These are phyloP conservation scores for Prillingera fragicola DNA, from an alignment of 1,284 basidiomycete genomes.

Conservation along the genomic window DNA sequence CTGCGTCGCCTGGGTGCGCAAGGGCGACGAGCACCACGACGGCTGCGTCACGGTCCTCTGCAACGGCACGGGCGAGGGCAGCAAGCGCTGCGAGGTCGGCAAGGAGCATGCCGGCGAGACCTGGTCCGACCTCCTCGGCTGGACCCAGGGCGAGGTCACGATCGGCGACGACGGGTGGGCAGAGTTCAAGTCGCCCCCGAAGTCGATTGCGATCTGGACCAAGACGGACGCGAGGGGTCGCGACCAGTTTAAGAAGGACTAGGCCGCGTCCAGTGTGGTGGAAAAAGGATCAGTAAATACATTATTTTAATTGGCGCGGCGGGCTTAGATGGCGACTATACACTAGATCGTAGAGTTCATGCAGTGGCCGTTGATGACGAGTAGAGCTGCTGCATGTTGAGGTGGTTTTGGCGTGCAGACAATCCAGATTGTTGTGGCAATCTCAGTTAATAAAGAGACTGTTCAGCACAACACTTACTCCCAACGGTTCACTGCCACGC, in stretches of 20 bases:
- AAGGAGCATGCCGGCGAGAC: slow-evolving; percentile 54
- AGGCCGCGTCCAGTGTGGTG: too few species aligned
- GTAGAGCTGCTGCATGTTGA: too few species aligned
- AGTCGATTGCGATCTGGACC: slow-evolving; percentile 53
- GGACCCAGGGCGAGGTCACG: slow-evolving; percentile 53
- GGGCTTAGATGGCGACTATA: too few species aligned
- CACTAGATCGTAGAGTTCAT: too few species aligned
- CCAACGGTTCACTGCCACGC: too few species aligned
- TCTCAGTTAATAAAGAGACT: too few species aligned
- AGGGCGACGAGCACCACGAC: slow-evolving; percentile 52
- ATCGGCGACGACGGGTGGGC: slow-evolving; percentile 57
- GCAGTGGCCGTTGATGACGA: too few species aligned
- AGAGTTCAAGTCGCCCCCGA: slow-evolving; percentile 51
- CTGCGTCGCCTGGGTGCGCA: slow-evolving; percentile 53
- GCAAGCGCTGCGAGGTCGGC: slow-evolving; percentile 53
- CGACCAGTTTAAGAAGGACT: slow-evolving; percentile 48
- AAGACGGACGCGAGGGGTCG: slow-evolving; percentile 51
- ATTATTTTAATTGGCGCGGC: too few species aligned
- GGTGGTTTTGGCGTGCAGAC: too few species aligned
- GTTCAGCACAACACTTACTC: too few species aligned
- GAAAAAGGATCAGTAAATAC: too few species aligned
- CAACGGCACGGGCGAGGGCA: slow-evolving; percentile 46
- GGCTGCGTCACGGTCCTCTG: slow-evolving; percentile 51
- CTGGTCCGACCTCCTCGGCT: slow-evolving; percentile 57
- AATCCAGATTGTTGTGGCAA: too few species aligned